phyloP scores from a whole-genome alignment of 1,284 basidiomycete species.

The Naganishia liquefaciens region DNA sequence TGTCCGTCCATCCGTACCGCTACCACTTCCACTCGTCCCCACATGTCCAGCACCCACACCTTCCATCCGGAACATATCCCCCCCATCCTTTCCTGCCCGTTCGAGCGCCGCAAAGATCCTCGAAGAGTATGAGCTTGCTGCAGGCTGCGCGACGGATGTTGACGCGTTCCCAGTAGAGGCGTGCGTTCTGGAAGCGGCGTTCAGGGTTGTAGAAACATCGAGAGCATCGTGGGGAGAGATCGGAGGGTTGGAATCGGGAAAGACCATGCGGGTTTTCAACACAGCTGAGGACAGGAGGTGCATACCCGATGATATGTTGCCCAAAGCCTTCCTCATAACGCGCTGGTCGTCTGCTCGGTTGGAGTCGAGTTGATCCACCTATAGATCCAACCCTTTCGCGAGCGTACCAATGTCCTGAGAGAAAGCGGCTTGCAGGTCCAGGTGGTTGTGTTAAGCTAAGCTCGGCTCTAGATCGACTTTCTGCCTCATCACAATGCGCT shows the following conservation, averaged over 20 bases:
- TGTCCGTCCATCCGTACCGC: no score
- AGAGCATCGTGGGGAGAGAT: no score
- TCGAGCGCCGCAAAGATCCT: not conserved
- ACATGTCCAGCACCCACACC: no score
- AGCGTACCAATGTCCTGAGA: not conserved
- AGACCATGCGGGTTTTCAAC: conserved; percentile 3
- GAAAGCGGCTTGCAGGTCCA: not conserved
- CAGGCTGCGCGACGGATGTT: not conserved
- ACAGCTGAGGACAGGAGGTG: conserved; percentile 4
- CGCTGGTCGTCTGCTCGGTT: not conserved
- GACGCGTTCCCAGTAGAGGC: not conserved
- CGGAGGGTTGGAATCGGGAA: not conserved
- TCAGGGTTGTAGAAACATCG: no score
- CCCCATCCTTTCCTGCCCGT: not conserved
- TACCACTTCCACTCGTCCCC: no score
- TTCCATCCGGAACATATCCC: no score
- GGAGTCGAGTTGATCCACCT: not conserved
- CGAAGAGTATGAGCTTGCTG: not conserved
- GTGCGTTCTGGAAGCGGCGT: not conserved
- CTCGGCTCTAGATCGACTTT: no score
- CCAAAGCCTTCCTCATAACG: not conserved
- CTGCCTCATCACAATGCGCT: no score
- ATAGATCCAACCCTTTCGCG: not conserved
- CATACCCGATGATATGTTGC: conserved; percentile 8
- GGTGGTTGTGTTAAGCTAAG: no score